Evolutionary conservation across 2,329 filamentous ascomycete genomes (phyloP), one percentile per base, ranked within the genome.

Genomic region (Pseudogymnoascus sp.): DNA sequence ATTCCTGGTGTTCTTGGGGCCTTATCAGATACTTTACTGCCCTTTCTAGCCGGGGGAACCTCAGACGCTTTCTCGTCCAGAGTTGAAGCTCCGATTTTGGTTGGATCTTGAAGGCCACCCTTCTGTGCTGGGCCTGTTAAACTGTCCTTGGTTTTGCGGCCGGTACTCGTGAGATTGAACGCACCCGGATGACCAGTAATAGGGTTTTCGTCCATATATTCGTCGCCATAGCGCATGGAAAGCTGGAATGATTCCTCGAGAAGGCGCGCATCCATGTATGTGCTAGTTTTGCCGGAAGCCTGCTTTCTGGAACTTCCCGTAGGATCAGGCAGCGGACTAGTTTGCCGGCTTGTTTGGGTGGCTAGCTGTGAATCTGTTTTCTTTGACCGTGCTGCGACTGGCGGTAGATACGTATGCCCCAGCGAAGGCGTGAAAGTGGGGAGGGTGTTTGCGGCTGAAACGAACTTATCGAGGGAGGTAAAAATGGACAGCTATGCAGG

Each of bases 171-270:
- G 9, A 87, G 77, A 65, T 86, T 83, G 71, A 87, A 88, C 60
- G 85, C 82, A 58, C 85, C 85, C 0, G 85, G 85, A 30, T 80
- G 78, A 57, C 85, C 85, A 0, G 83, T 86, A 66, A 88, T 87
- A 41, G 84, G 83, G 65, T 86, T 87, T 70, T 87, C 82, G 71
- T 88, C 83, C 72, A 87, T 81, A 69, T 84, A 87, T 65, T 87
- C 84, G 57, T 82, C 80, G 37, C 83, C 84, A 65, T 81, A 82
- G 64, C 77, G 78, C 71, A 83, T 75, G 65, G 85, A 81, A 39
- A 83, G 76, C 65, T 76, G 72, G 64, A 84, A 79, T 0, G 84
- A 81, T 66, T 86, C 81, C 65, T 86, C 82, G 2, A 83, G 65
- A 37, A 69, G 68, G 37, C 67, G 66, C 34, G 58, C 66, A 50